Evolutionary conservation across 2,329 filamentous ascomycete genomes (phyloP).

Genomic region (Ramularia endophylla): DNA sequence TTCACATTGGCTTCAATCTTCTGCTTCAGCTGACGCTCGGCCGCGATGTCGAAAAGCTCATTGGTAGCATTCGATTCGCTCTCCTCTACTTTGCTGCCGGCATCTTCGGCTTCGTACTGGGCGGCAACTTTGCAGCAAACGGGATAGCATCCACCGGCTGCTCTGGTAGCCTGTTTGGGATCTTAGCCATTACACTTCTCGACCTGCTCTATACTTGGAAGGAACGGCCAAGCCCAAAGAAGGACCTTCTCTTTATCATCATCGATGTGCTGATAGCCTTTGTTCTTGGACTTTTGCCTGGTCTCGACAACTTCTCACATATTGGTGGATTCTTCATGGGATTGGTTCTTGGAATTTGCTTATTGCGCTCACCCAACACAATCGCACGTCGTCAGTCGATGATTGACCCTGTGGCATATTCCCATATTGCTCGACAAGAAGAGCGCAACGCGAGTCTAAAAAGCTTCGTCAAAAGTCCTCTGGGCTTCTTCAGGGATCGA

Average conservation of each 20-base stretch:
- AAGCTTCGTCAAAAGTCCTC: conserved; percentile 44
- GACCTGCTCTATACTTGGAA: conserved; percentile 92
- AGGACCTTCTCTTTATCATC: conserved; percentile 81
- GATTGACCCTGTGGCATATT: conserved; percentile 15
- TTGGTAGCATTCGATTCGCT: conserved; percentile 81
- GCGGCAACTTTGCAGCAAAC: conserved; percentile 83
- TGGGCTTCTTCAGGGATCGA: conserved; percentile 82
- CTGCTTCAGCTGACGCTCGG: conserved; percentile 84
- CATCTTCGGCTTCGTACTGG: conserved; percentile 93
- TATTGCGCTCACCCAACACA: conserved; percentile 81
- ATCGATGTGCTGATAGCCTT: conserved; percentile 86
- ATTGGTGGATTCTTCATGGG: conserved; percentile 96
- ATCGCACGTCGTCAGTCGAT: conserved; percentile 22
- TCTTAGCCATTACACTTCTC: conserved; percentile 80
- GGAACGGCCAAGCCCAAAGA: conserved; percentile 67
- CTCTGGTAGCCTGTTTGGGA: conserved; percentile 84
- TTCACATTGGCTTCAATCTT: conserved; percentile 96
- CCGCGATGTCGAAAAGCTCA: conserved; percentile 84
- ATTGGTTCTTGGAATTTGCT: conserved; percentile 74
- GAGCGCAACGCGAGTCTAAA: conserved; percentile 28
- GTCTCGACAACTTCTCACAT: conserved; percentile 94
- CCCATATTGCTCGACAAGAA: conserved; percentile 12
- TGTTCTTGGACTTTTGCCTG: conserved; percentile 83
- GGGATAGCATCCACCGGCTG: conserved; percentile 77
- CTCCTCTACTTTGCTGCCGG: conserved; percentile 86